Evolutionary conservation across 495 filamentous ascomycete genomes (phyloP).

Genomic region (Pyrenopolyporus hunteri): DNA sequence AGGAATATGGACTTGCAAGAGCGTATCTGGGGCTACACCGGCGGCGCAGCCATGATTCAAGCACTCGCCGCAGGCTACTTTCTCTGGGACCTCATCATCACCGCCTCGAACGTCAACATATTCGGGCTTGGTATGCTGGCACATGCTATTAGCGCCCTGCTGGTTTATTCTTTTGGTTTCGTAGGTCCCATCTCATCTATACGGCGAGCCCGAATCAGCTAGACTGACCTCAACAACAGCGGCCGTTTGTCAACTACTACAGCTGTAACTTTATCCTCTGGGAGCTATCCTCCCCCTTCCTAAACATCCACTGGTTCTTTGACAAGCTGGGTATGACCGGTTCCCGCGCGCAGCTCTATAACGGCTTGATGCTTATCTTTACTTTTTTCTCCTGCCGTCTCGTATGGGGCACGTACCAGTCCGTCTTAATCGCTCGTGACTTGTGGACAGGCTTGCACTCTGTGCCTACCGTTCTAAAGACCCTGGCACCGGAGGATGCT

Average conservation of each 20-base stretch:
- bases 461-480: slow-evolving; percentile 42
- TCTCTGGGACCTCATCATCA: slow-evolving; percentile 86
- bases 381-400: slow-evolving; percentile 89
- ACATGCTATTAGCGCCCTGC: slow-evolving; percentile 83
- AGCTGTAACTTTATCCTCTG: slow-evolving; percentile 92
- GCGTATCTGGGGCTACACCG: slow-evolving; percentile 91
- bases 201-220: neutral
- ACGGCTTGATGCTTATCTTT: slow-evolving; percentile 39
- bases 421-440: slow-evolving; percentile 75
- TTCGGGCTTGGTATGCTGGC: slow-evolving; percentile 91
- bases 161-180: slow-evolving; percentile 90
- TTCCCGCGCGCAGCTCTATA: slow-evolving; percentile 53
- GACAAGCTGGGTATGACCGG: slow-evolving; percentile 97
- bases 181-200: slow-evolving; percentile 61
- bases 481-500: slow-evolving; percentile 37
- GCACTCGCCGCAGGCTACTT: slow-evolving; percentile 94
- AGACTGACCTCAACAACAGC: slow-evolving; percentile 53
- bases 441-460: slow-evolving; percentile 68
- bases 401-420: slow-evolving; percentile 89
- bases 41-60: slow-evolving; percentile 79
- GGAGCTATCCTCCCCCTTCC: slow-evolving; percentile 92
- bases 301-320: slow-evolving; percentile 99
- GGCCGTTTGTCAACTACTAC: slow-evolving; percentile 95
- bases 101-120: slow-evolving; percentile 69
- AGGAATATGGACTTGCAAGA: slow-evolving; percentile 70